A percentile compares a stretch with the other conserved stretches of the same genome.
Evolutionary conservation across 345 rosid species (phyloP).

Genomic region (Rhizophora mangle): DNA sequence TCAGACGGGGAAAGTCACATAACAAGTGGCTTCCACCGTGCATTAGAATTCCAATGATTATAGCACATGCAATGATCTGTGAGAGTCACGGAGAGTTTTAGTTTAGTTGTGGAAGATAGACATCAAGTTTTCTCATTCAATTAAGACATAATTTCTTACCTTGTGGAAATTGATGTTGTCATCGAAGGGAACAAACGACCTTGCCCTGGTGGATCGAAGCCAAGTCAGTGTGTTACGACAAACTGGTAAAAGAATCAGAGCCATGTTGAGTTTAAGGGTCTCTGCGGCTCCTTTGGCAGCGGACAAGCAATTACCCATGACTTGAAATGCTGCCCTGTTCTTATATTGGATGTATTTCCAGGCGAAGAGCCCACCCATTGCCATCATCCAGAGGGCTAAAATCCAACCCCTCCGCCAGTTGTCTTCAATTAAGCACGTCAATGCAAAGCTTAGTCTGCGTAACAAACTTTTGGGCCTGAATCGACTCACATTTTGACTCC

Average conservation of each 20-base stretch:
- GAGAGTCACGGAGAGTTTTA: conserved; percentile 2
- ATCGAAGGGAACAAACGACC: conserved; percentile 66
- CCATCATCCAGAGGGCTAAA: conserved; percentile 56
- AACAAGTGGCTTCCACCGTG: conserved; percentile 75
- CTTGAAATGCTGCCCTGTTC: conserved; percentile 68
- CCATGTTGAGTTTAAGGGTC: conserved; percentile 97
- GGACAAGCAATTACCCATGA: conserved; percentile 80
- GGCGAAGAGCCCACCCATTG: conserved; percentile 62
- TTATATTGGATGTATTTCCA: conserved; percentile 86
- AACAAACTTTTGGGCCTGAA: conserved; percentile 39
- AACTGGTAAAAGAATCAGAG: conserved; percentile 84
- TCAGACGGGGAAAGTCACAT: conserved; percentile 79
- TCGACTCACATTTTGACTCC: conserved; percentile 59
- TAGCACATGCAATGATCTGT: conserved; percentile 76
- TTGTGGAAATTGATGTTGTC: conserved; percentile 92
- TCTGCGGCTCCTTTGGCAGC: conserved; percentile 97
- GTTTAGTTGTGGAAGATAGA: too few relatives aligned
- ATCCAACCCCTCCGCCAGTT: conserved; percentile 87
- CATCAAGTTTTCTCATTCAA: background rate
- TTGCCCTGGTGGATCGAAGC: conserved; percentile 79
- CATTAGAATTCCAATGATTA: conserved; percentile 55
- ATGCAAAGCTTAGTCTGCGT: conserved; percentile 30
- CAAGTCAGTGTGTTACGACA: conserved; percentile 92
- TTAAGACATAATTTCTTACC: conserved; percentile 35
- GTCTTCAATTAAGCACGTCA: conserved; percentile 57